phyloP scores from a whole-genome alignment of 345 rosid genomes.

The Raphanus sativus region DNA sequence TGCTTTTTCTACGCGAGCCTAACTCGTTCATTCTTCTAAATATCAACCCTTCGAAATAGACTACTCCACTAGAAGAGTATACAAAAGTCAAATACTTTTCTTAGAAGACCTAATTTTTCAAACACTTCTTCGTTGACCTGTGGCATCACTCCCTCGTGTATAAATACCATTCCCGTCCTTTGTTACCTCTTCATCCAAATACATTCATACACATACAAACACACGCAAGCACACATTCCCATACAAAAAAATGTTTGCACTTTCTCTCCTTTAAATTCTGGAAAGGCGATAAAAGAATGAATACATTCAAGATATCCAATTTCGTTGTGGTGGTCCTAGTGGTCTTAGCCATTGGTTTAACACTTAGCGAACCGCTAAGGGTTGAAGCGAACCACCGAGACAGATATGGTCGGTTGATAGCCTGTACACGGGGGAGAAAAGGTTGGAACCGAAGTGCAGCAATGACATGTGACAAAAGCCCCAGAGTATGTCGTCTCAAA shows the following conservation, averaged over 20 bases:
- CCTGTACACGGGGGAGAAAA: constrained; percentile 6
- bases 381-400: constrained; percentile 21
- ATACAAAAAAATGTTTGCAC: not conserved
- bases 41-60: constrained; percentile 31
- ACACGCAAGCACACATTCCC: not conserved
- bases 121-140: constrained; percentile 19
- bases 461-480: constrained; percentile 49
- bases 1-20: constrained; percentile 31
- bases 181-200: constrained; percentile 32
- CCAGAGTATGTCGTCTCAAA: constrained; percentile 48
- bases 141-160: constrained; percentile 18
- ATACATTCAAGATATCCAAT: constrained; percentile 33
- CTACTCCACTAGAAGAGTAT: constrained; percentile 39
- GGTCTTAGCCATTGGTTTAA: constrained; percentile 32
- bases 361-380: constrained; percentile 21
- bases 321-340: constrained; percentile 27
- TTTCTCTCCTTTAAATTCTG: not conserved
- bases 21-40: constrained; percentile 27
- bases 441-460: constrained; percentile 28
- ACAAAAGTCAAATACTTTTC: constrained; percentile 25
- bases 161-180: constrained; percentile 32
- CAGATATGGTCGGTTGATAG: not conserved
- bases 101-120: constrained; percentile 16
- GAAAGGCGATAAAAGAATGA: constrained; percentile 18
- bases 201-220: constrained; percentile 26